Conservation (phyloP, 2,329 filamentous ascomycete genomes). For the Neodidymelliopsis sp. region DNA sequence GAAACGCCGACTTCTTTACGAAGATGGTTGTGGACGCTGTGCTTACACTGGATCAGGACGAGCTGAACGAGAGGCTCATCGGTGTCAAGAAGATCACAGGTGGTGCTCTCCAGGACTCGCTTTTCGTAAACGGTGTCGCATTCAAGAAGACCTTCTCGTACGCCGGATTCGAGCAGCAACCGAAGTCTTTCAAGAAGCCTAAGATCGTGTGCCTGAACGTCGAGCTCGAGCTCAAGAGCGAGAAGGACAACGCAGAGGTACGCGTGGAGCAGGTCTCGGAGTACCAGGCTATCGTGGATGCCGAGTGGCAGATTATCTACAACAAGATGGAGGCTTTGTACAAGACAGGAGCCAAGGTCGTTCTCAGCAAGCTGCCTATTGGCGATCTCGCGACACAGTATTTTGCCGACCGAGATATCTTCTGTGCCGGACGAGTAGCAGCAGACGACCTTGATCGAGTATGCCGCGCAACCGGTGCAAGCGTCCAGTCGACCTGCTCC, state of each 20-base stretch:
- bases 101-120: conserved; percentile 92
- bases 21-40: conserved; percentile 99
- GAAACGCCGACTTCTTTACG: conserved; percentile 96
- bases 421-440: conserved; percentile 94
- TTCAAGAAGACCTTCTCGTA: conserved; percentile 99
- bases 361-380: conserved; percentile 95
- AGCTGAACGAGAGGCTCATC: conserved; percentile 97
- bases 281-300: conserved; percentile 98
- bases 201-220: conserved; percentile 98
- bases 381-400: conserved; percentile 96
- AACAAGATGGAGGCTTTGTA: conserved; percentile 97
- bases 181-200: conserved; percentile 91
- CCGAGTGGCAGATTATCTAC: conserved; percentile 99
- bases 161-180: conserved; percentile 98
- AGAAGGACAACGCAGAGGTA: conserved; percentile 99
- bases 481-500: conserved; percentile 93
- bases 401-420: conserved; percentile 97
- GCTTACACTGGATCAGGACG: conserved; percentile 91
- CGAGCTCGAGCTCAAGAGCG: conserved; percentile 96
- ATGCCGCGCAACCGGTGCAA: conserved; percentile 91
- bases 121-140: conserved; percentile 96
- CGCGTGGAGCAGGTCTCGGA: conserved; percentile 98
- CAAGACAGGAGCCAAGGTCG: conserved; percentile 95
- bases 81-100: conserved; percentile 98
- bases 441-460: conserved; percentile 95